A percentile compares a stretch with the other conserved stretches of the same genome.
phyloP scores from a whole-genome alignment of 345 rosid species.

The Dipteronia dyeriana region DNA sequence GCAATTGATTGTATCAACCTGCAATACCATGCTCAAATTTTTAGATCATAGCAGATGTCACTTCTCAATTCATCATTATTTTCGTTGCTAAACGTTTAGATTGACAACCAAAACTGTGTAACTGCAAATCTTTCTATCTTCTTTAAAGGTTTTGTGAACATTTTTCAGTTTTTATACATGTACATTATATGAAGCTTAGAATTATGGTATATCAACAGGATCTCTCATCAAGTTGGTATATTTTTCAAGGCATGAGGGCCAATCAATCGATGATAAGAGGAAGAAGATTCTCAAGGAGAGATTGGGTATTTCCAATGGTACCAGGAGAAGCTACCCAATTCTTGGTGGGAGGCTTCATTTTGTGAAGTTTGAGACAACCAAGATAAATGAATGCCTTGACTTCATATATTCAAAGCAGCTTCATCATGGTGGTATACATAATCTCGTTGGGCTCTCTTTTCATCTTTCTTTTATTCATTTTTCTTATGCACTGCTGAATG shows the following conservation, averaged over 20 bases:
- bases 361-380: slow-evolving; percentile 90
- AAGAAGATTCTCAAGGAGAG: slow-evolving; percentile 77
- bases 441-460: not conserved
- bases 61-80: not conserved
- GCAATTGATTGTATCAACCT: not conserved
- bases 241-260: slow-evolving; percentile 95
- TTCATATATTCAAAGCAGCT: slow-evolving; percentile 96
- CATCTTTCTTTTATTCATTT: slow-evolving; percentile 18
- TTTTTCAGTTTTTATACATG: not conserved
- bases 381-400: slow-evolving; percentile 89
- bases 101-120: not conserved
- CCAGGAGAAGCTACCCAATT: slow-evolving; percentile 86
- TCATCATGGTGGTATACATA: slow-evolving; percentile 59
- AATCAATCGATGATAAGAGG: slow-evolving; percentile 57
- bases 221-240: slow-evolving; percentile 94
- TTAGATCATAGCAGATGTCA: not conserved
- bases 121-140: not conserved
- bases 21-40: not conserved
- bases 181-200: not conserved
- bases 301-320: slow-evolving; percentile 71
- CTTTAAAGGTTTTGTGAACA: not conserved
- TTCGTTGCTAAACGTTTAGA: not conserved
- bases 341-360: slow-evolving; percentile 98
- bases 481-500: not conserved
- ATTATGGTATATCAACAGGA: slow-evolving; percentile 50